Evolutionary conservation across 1,284 basidiomycete species (phyloP), one percentile per base, ranked within the genome.

Genomic region (Melampsora americana): DNA sequence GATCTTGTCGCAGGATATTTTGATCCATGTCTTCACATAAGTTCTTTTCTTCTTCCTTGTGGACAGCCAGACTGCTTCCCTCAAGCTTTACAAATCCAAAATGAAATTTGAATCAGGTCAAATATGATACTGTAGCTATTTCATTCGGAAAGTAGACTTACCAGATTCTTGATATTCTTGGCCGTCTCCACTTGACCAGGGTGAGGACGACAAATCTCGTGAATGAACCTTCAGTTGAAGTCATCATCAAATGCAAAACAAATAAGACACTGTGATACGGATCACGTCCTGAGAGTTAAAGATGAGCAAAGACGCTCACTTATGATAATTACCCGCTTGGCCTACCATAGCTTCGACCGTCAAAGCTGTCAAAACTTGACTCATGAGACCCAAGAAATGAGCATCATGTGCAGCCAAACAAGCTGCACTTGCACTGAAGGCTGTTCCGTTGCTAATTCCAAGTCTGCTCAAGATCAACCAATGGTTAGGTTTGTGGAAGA

Each of bases 151-250:
- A 79, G 76, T 32, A 20, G 0, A 18, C 42, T 18, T 66, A 72
- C 44, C 35, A 92, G 84, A 69, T 88, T 84, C 84, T 87, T 87
- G 70, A 93, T 87, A 74, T 88, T 87, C 78, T 85, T 87, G 1
- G 90, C 91, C 0, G 86, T 87, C 81, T 92, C 90, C 71, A 92
- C 86, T 84, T 93, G 92, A 65, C 92, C 92, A 2, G 91, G 90
- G 82, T 94, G 92, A n/a, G 92, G 92, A 35, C 92, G 87, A 18
- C 90, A 88, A 56, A 87, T 84, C 74, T 88, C 86, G 82, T 91
- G 89, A 77, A 94, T 91, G 84, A 95, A 94, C 0, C 67, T 77
- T 14, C 64, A 20, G 6, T 42, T 42, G 6, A 42, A 11, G 39
- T 42, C 11, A 42, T 42, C 35, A 35, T 35, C 18, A 35, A 65